These are phyloP conservation scores for Hysterium pulicare DNA, from an alignment of 2,329 filamentous ascomycete genomes.

Conservation along the genomic window DNA sequence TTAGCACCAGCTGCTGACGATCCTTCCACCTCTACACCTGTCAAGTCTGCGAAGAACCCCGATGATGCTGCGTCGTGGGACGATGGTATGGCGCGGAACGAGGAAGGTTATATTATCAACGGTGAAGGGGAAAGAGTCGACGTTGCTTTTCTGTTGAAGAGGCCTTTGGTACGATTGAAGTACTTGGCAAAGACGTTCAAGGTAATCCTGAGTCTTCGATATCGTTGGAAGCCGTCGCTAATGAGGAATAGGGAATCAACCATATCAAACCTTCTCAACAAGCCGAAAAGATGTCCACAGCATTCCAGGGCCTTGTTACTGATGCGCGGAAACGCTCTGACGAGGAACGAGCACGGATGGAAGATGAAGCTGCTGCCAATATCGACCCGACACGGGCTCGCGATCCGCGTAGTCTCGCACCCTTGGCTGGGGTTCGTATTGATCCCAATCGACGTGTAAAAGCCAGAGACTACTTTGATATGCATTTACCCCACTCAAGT, in stretches of 20 bases:
- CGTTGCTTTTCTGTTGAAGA: slow-evolving; percentile 86
- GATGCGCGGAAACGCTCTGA: slow-evolving; percentile 72
- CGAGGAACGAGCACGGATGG: slow-evolving; percentile 68
- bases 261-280: slow-evolving; percentile 53
- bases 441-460: slow-evolving; percentile 78
- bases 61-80: slow-evolving; percentile 50
- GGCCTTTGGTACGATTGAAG: slow-evolving; percentile 83
- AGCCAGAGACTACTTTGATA: slow-evolving; percentile 84
- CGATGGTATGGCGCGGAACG: slow-evolving; percentile 55
- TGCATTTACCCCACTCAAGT: slow-evolving; percentile 82
- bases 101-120: slow-evolving; percentile 61
- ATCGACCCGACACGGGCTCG: slow-evolving; percentile 79
- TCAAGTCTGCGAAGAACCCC: slow-evolving; percentile 33
- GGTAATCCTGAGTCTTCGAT: slow-evolving; percentile 39
- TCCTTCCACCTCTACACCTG: slow-evolving; percentile 44
- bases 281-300: slow-evolving; percentile 56
- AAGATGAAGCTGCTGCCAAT: slow-evolving; percentile 81
- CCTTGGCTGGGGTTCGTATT: slow-evolving; percentile 67
- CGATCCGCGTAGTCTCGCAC: slow-evolving; percentile 72
- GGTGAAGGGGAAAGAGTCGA: slow-evolving; percentile 85
- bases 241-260: slow-evolving; percentile 52
- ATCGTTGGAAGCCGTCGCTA: slow-evolving; percentile 19
- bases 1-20: slow-evolving; percentile 72
- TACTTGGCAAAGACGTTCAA: slow-evolving; percentile 81
- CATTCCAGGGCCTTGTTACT: slow-evolving; percentile 70